These are phyloP conservation scores for Acmispon strigosus DNA, from an alignment of 306 rosid genomes.

Conservation along the genomic window DNA sequence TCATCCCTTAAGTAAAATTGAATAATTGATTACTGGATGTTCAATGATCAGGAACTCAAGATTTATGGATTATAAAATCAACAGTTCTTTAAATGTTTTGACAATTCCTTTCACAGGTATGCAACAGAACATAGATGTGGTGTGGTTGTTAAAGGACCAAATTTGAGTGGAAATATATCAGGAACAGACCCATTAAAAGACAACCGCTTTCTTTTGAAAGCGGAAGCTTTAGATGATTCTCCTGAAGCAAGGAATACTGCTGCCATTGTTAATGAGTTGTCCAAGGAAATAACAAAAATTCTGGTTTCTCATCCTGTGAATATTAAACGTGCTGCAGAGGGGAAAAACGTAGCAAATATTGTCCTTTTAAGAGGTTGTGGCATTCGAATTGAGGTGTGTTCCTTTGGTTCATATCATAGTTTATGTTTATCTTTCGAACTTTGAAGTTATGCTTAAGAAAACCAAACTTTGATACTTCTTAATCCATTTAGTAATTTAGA, in stretches of 20 bases:
- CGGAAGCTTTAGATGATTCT: slow-evolving; percentile 77
- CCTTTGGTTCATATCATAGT: slow-evolving; percentile 3
- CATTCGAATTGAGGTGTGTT: slow-evolving; percentile 84
- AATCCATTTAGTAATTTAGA: background rate
- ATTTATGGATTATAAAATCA: slow-evolving; percentile 6
- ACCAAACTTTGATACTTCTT: background rate
- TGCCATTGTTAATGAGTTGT: slow-evolving; percentile 69
- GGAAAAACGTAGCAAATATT: slow-evolving; percentile 84
- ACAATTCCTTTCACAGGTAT: slow-evolving; percentile 45
- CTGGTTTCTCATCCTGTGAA: slow-evolving; percentile 82
- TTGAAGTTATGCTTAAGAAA: background rate
- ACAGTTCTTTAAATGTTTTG: background rate
- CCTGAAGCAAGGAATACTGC: slow-evolving; percentile 83
- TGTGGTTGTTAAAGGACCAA: slow-evolving; percentile 92
- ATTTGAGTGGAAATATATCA: slow-evolving; percentile 86
- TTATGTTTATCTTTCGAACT: slow-evolving; percentile 4
- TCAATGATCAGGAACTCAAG: background rate
- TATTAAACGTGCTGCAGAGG: slow-evolving; percentile 70
- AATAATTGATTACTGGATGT: background rate
- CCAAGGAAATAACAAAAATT: slow-evolving; percentile 85
- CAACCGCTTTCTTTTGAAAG: slow-evolving; percentile 86
- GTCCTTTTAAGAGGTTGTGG: slow-evolving; percentile 96
- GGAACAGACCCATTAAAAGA: slow-evolving; percentile 95
- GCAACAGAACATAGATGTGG: slow-evolving; percentile 99
- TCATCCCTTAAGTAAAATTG: background rate